These are phyloP conservation scores for Lodderomyces parapsilosis DNA, from an alignment of 1,139 yeast species.

Conservation along the genomic window DNA sequence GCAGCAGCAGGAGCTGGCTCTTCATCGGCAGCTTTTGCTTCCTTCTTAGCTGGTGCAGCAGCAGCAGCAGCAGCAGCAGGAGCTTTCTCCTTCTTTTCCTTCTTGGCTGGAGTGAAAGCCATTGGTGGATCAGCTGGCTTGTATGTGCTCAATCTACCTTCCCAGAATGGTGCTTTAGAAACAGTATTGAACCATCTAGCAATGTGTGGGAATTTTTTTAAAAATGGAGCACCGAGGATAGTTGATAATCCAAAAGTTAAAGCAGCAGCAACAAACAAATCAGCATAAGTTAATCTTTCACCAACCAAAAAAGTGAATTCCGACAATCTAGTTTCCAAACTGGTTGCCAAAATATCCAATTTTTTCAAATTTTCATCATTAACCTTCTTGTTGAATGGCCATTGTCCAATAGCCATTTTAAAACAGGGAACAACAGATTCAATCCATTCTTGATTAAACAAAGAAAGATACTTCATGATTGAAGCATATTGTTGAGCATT, in stretches of 20 bases:
- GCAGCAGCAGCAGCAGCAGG: slow-evolving; percentile 45
- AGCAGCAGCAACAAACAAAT: slow-evolving; percentile 67
- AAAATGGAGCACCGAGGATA: slow-evolving; percentile 86
- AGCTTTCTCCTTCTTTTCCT: slow-evolving; percentile 54
- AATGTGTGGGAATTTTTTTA: slow-evolving; percentile 84
- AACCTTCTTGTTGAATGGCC: slow-evolving; percentile 75
- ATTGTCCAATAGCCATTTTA: slow-evolving; percentile 32
- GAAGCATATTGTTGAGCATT: slow-evolving; percentile 66
- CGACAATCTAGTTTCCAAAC: slow-evolving; percentile 64
- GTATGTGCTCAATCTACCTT: slow-evolving; percentile 39
- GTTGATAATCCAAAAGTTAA: slow-evolving; percentile 71
- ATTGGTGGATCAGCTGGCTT: slow-evolving; percentile 64
- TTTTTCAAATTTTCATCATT: slow-evolving; percentile 54
- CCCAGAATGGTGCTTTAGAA: slow-evolving; percentile 54
- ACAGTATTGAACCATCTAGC: slow-evolving; percentile 88
- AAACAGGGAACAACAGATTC: slow-evolving; percentile 33
- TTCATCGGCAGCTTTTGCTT: slow-evolving; percentile 36
- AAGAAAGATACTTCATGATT: slow-evolving; percentile 80
- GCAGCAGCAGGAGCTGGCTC: slow-evolving; percentile 35
- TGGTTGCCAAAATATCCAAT: slow-evolving; percentile 38
- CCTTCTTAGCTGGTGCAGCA: slow-evolving; percentile 41
- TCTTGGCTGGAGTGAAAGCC: slow-evolving; percentile 76
- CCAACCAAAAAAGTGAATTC: slow-evolving; percentile 88
- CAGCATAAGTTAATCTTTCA: slow-evolving; percentile 88
- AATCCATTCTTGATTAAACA: slow-evolving; percentile 70